Evolutionary conservation across 2,329 filamentous ascomycete genomes (phyloP).

Genomic region (Acarospora socialis): DNA sequence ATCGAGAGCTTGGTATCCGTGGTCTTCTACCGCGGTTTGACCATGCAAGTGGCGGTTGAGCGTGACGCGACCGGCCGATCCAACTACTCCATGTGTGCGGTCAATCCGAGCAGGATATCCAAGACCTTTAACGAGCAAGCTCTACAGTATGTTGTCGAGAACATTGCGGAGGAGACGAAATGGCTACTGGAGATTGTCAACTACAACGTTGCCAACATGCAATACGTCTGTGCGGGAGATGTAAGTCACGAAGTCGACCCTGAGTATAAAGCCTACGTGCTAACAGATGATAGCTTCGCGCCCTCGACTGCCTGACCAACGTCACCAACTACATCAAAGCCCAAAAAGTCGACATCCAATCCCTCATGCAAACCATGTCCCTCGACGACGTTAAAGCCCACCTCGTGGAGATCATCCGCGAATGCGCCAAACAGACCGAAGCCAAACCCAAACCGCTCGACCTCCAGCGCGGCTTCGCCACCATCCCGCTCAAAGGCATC

Average conservation of each 20-base stretch:
- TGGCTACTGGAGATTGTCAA: conserved; percentile 99
- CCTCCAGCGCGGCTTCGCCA: conserved; percentile 88
- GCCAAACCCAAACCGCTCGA: conserved; percentile 79
- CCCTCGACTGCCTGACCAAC: conserved; percentile 53
- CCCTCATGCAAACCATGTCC: conserved; percentile 71
- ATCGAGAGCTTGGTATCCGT: conserved; percentile 97
- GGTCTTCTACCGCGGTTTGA: conserved; percentile 96
- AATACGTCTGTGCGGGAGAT: conserved; percentile 55
- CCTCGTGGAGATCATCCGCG: conserved; percentile 78
- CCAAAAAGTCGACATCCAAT: conserved; percentile 93
- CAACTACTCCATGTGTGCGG: conserved; percentile 98
- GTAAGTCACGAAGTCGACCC: conserved; percentile 22
- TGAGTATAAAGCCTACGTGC: conserved; percentile 7
- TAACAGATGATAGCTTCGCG: conserved; percentile 35
- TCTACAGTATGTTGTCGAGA: conserved; percentile 90
- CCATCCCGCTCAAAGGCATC: conserved; percentile 91
- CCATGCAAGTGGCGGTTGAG: conserved; percentile 98
- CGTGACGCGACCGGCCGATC: conserved; percentile 83
- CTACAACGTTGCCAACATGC: conserved; percentile 62
- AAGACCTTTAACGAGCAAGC: conserved; percentile 98
- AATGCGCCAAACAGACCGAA: conserved; percentile 73
- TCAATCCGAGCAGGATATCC: conserved; percentile 95
- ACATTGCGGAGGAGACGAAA: conserved; percentile 80
- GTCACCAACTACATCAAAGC: conserved; percentile 92
- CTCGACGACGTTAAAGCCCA: conserved; percentile 86